Conservation (phyloP, 2,329 filamentous ascomycete genomes). For the Beauveria medogensis region DNA sequence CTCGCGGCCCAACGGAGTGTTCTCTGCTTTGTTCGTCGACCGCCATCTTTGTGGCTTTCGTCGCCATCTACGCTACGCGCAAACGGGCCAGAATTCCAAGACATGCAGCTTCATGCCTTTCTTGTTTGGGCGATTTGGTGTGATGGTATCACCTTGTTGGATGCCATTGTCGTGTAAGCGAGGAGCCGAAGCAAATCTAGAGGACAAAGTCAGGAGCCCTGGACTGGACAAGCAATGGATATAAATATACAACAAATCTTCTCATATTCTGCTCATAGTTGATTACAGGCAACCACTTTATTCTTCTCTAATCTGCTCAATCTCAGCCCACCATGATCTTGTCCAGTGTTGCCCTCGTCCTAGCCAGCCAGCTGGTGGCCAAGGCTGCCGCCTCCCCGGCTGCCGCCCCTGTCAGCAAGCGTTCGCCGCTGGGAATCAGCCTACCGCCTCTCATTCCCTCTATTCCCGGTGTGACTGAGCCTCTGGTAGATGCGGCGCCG, state of each 20-base stretch:
- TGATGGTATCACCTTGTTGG: background rate
- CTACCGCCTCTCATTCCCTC: constrained; percentile 49
- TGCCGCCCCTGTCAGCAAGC: background rate
- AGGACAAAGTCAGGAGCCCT: background rate
- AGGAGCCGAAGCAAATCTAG: background rate
- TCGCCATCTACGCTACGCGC: constrained; percentile 6
- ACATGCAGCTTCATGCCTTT: background rate
- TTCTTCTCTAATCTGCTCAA: constrained; percentile 2
- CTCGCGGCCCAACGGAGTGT: background rate
- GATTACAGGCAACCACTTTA: background rate
- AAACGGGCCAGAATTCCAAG: background rate
- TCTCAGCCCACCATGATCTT: constrained; percentile 3
- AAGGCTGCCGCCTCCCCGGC: background rate
- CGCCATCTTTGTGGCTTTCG: constrained; percentile 6
- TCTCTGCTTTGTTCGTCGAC: background rate
- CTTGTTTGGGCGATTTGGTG: background rate
- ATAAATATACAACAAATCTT: constrained; percentile 5
- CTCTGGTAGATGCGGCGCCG: constrained; percentile 39
- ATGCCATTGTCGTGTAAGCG: background rate
- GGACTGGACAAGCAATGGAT: background rate
- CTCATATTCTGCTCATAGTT: constrained; percentile 3
- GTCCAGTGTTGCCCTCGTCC: background rate
- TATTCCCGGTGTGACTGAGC: constrained; percentile 52
- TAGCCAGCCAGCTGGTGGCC: constrained; percentile 8
- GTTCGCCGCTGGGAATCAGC: constrained; percentile 26